Evolutionary conservation across 106 monocot genomes (phyloP).

Genomic region (Alisma plantagoaquatica): DNA sequence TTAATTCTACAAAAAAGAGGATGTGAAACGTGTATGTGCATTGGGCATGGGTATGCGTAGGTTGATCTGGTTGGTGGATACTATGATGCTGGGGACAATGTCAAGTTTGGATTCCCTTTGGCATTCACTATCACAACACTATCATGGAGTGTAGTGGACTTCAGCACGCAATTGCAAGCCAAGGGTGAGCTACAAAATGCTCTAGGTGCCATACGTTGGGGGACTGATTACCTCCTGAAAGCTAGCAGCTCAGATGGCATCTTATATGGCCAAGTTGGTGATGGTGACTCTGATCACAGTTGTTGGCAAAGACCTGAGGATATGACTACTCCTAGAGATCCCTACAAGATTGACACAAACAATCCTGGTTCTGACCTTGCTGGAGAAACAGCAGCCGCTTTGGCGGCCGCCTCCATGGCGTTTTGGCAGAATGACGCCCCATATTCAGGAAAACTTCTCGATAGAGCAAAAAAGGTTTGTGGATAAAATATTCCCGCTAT

Average conservation of each 20-base stretch:
- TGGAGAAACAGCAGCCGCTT: conserved; percentile 54
- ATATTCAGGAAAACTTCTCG: conserved; percentile 18
- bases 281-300: conserved; percentile 56
- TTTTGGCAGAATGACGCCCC: conserved; percentile 8
- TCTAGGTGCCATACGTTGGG: conserved; percentile 41
- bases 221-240: conserved; percentile 44
- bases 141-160: conserved; percentile 50
- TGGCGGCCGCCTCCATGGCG: too few relatives aligned
- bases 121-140: conserved; percentile 54
- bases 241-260: conserved; percentile 24
- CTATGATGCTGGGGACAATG: too few relatives aligned
- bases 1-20: too few relatives aligned
- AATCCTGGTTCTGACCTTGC: conserved; percentile 55
- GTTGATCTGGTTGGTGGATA: conserved; percentile 61
- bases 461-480: conserved; percentile 15
- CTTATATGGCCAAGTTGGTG: conserved; percentile 56
- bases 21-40: too few relatives aligned
- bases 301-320: too few relatives aligned
- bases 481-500: too few relatives aligned
- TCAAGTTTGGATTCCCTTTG: conserved; percentile 53
- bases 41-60: too few relatives aligned
- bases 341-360: conserved; percentile 23
- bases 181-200: conserved; percentile 36
- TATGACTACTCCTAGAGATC: conserved; percentile 49
- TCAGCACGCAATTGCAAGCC: conserved; percentile 3